These are phyloP conservation scores for Candida berthetii DNA, from an alignment of 805 yeast genomes.

Conservation along the genomic window DNA sequence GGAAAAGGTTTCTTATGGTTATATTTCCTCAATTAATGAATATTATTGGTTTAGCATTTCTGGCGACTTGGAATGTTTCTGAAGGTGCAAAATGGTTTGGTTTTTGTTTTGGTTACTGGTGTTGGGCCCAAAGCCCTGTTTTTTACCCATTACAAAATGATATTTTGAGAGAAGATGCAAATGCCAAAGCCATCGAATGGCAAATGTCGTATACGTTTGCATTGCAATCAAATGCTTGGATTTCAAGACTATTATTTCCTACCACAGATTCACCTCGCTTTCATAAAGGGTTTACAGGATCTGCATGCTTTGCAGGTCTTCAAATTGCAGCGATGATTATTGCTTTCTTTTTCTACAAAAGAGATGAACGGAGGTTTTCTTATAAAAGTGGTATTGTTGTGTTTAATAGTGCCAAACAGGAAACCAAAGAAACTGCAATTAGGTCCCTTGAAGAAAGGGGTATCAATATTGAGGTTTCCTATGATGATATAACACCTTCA, in stretches of 20 bases:
- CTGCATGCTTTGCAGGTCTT: slow-evolving; percentile 29
- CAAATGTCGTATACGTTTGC: slow-evolving; percentile 43
- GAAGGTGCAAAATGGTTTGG: slow-evolving; percentile 48
- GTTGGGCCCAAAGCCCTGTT: slow-evolving; percentile 57
- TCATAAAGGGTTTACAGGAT: slow-evolving; percentile 45
- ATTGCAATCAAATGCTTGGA: slow-evolving; percentile 47
- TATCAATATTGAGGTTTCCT: no score
- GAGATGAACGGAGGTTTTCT: slow-evolving; percentile 30
- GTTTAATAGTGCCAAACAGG: slow-evolving; percentile 17
- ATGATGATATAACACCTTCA: no score
- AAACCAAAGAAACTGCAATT: slow-evolving; percentile 1
- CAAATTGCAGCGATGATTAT: slow-evolving; percentile 15
- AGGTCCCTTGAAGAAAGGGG: neutral
- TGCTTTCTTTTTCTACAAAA: slow-evolving; percentile 30
- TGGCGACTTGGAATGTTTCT: slow-evolving; percentile 46
- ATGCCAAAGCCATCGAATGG: slow-evolving; percentile 42
- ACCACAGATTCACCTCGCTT: slow-evolving; percentile 51
- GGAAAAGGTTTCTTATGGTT: slow-evolving; percentile 36
- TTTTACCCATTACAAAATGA: slow-evolving; percentile 55
- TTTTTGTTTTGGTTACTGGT: slow-evolving; percentile 29
- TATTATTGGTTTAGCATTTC: slow-evolving; percentile 35
- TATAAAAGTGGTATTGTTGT: slow-evolving; percentile 28
- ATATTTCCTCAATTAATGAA: slow-evolving; percentile 36
- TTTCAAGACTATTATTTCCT: slow-evolving; percentile 29
- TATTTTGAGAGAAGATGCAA: slow-evolving; percentile 46